Conservation (phyloP, 2,329 filamentous ascomycete genomes). For the Paramyrothecium roridum region DNA sequence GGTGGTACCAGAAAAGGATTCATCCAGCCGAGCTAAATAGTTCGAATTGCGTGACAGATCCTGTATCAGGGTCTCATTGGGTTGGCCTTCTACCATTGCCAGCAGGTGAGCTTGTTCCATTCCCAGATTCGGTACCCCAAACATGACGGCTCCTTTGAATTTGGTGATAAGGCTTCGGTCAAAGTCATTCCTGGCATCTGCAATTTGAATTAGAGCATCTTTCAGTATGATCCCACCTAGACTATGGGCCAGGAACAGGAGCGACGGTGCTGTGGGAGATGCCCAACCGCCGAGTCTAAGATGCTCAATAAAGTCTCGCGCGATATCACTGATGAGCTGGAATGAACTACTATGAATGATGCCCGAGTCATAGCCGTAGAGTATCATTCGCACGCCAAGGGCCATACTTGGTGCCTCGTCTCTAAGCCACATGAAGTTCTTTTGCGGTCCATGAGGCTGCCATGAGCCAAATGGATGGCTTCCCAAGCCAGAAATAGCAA, state of each 20-base stretch:
- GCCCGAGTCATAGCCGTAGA: background rate
- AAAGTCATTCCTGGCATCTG: background rate
- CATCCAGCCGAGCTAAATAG: background rate
- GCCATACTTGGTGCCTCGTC: background rate
- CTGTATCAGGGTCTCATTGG: background rate
- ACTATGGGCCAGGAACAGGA: background rate
- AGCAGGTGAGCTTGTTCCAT: constrained; percentile 1
- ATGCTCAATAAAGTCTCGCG: background rate
- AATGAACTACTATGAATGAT: background rate
- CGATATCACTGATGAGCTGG: background rate
- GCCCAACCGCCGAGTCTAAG: background rate
- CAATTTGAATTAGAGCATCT: background rate
- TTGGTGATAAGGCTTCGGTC: background rate
- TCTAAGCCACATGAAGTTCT: background rate
- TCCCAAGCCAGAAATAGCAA: background rate
- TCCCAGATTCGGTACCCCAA: background rate
- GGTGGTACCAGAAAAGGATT: background rate
- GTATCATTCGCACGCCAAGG: background rate
- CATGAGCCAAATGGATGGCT: constrained; percentile 1
- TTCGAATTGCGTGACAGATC: background rate
- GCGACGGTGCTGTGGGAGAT: background rate
- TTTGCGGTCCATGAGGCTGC: background rate
- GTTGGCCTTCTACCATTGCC: background rate
- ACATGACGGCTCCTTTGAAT: background rate
- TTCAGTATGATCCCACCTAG: background rate